Percentiles rank a stretch among this genome's conserved stretches.
phyloP scores from a whole-genome alignment of 2,329 filamentous ascomycete genomes.

The Hypoxylon sp. region DNA sequence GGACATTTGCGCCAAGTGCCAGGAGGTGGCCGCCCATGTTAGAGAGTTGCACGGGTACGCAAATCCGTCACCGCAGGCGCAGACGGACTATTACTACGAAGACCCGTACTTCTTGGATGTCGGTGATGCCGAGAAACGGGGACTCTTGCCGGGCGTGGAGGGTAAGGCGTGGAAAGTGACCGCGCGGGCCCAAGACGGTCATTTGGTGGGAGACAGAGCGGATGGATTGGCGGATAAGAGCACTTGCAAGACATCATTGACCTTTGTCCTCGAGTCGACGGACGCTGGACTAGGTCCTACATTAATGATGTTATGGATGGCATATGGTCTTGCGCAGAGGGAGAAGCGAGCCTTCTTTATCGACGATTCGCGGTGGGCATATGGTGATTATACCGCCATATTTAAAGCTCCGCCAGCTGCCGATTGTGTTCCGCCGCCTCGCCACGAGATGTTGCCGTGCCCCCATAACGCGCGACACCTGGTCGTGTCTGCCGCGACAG shows the following conservation, averaged over 20 bases:
- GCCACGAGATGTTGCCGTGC: constrained; percentile 81
- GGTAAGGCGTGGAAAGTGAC: constrained; percentile 55
- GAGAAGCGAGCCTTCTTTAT: constrained; percentile 84
- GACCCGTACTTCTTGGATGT: constrained; percentile 82
- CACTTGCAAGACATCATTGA: constrained; percentile 77
- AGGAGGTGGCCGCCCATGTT: constrained; percentile 71
- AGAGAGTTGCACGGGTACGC: constrained; percentile 61
- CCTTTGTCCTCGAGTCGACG: constrained; percentile 78
- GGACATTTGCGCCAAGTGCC: constrained; percentile 75
- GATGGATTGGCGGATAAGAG: constrained; percentile 60
- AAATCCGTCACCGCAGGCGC: constrained; percentile 58
- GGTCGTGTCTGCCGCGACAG: constrained; percentile 77
- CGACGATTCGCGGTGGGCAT: constrained; percentile 86
- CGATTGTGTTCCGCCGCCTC: constrained; percentile 76
- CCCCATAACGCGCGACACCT: constrained; percentile 81
- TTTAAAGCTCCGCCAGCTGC: constrained; percentile 76
- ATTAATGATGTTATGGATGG: constrained; percentile 84
- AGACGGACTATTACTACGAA: constrained; percentile 67
- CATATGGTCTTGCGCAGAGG: constrained; percentile 81
- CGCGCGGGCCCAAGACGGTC: constrained; percentile 46
- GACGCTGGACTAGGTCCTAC: constrained; percentile 83
- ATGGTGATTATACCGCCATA: constrained; percentile 78
- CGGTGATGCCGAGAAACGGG: constrained; percentile 73
- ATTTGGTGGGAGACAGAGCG: constrained; percentile 62
- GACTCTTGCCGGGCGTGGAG: constrained; percentile 66